Conservation (phyloP, 164 flowering plant genomes). For the Vitis cinerea region DNA sequence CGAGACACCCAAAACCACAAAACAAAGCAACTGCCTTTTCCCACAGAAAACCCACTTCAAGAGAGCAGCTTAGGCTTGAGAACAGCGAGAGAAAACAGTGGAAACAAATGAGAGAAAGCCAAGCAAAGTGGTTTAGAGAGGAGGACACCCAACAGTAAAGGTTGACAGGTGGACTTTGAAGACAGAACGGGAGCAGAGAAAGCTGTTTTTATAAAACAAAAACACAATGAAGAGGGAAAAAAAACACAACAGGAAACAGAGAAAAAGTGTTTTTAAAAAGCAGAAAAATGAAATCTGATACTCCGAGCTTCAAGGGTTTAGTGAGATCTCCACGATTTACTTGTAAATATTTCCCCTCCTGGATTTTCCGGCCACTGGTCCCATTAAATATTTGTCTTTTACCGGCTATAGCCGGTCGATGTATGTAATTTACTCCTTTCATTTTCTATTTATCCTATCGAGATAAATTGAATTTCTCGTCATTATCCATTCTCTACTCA, state of each 20-base stretch:
- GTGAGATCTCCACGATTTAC: slow-evolving; percentile 19
- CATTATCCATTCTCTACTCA: too few relatives aligned
- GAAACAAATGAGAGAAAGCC: not conserved
- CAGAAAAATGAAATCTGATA: slow-evolving; percentile 6
- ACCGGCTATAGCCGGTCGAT: slow-evolving; percentile 18
- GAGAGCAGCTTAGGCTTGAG: too few relatives aligned
- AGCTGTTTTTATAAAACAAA: too few relatives aligned
- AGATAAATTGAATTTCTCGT: not conserved
- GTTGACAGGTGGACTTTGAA: too few relatives aligned
- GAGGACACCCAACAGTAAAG: too few relatives aligned
- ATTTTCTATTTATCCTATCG: not conserved
- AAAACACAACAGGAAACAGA: too few relatives aligned
- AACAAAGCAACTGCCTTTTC: not conserved
- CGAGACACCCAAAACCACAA: not conserved
- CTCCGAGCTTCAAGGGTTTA: slow-evolving; percentile 12
- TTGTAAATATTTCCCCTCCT: not conserved
- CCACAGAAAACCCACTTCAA: too few relatives aligned
- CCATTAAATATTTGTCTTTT: not conserved
- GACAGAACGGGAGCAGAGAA: too few relatives aligned
- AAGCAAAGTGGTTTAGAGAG: slow-evolving; percentile 8
- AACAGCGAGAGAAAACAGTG: too few relatives aligned
- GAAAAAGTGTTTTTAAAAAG: not conserved
- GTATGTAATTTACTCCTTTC: not conserved
- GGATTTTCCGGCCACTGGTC: slow-evolving; percentile 3
- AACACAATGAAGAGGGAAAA: too few relatives aligned